Evolutionary conservation across 75 land plant genomes (phyloP), one percentile per base, ranked within the genome.

Genomic region (Ceratopteris richardii): DNA sequence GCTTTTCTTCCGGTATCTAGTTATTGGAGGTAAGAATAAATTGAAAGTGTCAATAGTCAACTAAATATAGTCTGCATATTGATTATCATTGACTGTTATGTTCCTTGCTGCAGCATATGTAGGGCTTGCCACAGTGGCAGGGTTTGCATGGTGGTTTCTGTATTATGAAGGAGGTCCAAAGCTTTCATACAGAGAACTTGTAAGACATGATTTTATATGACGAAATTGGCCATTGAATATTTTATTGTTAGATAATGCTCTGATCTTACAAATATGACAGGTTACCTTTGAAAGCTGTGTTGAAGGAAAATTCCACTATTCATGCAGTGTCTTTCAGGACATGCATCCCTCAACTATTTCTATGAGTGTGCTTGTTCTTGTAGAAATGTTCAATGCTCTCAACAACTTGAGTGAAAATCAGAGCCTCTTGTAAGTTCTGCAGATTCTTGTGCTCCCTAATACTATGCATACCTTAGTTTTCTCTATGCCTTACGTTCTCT

Each of bases 381-480:
- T 94, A 51, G 98, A 94, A 80, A 94, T 94, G 98, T 94, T 94
- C 65, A 94, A 94, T 73, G 98, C 98, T 18, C 55, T 94, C 56
- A 94, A 94, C 70, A 94, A 94, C 54, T 82, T 94, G 44, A 94
- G 98, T 79, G 98, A 94, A 81, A 89, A 94, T 29, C 98, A 89
- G 48, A 90, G 96, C 54, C 83, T 94, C 21, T 33, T 94, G 98
- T 94, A 64, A 86, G 96, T 71, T n/a, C 2, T 53, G 26, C 18
- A 51, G 7, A 33, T 33, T 3, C 37, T 33, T 33, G n/a, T n/a
- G n/a, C n/a, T n/a, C n/a, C n/a, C n/a, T n/a, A n/a, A n/a, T n/a
- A n/a, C n/a, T n/a, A n/a, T n/a, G n/a, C n/a, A n/a, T n/a, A n/a
- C n/a, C n/a, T n/a, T n/a, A n/a, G n/a, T n/a, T n/a, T n/a, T n/a